phyloP scores from a whole-genome alignment of 805 yeast genomes.

The Novakomyces olei region DNA sequence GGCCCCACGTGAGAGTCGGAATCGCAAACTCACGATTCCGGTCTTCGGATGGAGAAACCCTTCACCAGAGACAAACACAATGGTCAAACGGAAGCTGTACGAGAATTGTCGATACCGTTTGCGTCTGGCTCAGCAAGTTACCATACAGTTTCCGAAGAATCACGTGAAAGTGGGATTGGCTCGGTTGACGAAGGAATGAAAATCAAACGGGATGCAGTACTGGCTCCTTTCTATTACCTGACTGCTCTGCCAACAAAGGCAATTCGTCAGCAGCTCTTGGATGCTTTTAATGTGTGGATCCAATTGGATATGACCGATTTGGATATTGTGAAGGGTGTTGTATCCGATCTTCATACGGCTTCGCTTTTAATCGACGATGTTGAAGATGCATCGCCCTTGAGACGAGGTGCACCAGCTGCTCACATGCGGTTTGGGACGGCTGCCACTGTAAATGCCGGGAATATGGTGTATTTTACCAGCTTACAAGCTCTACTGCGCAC shows the following conservation, averaged over 20 bases:
- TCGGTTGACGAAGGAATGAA: too few species aligned
- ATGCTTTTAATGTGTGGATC: constrained; percentile 32
- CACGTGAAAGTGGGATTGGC: too few species aligned
- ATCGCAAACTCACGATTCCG: too few species aligned
- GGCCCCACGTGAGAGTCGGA: too few species aligned
- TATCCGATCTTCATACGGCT: constrained; percentile 14
- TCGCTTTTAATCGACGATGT: constrained; percentile 48
- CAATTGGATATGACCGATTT: constrained; percentile 21
- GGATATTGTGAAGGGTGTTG: constrained; percentile 17
- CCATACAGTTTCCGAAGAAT: too few species aligned
- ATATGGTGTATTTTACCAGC: constrained; percentile 59
- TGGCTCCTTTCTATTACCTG: constrained; percentile 31
- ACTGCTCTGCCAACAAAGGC: constrained; percentile 34
- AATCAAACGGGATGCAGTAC: too few species aligned
- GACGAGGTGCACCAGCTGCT: constrained; percentile 65
- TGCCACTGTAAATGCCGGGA: constrained; percentile 61
- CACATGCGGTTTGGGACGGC: constrained; percentile 61
- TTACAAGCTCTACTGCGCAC: not conserved
- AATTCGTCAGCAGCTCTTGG: constrained; percentile 26
- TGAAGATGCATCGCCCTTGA: constrained; percentile 54
- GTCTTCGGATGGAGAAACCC: too few species aligned
- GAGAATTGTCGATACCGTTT: too few species aligned
- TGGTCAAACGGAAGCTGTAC: too few species aligned
- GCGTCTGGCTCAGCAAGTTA: too few species aligned
- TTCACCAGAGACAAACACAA: too few species aligned